These are phyloP conservation scores for Leishmania mexicana DNA, from an alignment of 208 protist genomes.

Conservation along the genomic window DNA sequence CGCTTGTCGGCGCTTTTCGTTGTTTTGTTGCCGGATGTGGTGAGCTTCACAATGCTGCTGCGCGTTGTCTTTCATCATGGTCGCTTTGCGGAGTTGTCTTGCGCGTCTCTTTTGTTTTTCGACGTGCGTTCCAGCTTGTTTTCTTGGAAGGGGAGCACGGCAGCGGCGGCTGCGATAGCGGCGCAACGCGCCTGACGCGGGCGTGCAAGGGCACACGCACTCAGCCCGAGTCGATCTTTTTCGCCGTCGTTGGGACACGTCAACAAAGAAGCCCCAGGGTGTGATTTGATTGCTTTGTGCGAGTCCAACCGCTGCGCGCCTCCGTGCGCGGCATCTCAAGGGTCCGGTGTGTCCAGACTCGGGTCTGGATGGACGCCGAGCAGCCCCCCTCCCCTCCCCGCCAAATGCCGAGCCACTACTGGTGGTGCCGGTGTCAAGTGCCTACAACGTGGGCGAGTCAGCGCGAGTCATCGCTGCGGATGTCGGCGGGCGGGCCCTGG, in stretches of 20 bases:
- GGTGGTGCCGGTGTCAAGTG: background rate
- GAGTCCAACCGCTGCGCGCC: background rate
- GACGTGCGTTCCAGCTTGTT: background rate
- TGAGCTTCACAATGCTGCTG: background rate
- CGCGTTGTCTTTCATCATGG: background rate
- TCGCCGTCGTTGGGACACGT: background rate
- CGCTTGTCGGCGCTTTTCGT: too few relatives aligned
- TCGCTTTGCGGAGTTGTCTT: background rate
- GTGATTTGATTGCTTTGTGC: background rate
- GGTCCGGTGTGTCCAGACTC: background rate
- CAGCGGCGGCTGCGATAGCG: background rate
- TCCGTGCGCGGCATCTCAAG: background rate
- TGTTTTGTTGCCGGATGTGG: background rate
- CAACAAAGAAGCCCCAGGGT: background rate
- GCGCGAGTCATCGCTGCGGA: background rate
- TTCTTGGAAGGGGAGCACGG: background rate
- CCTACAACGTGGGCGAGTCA: background rate
- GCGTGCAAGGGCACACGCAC: background rate
- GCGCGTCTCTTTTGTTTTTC: background rate
- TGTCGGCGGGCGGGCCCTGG: background rate
- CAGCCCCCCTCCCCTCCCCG: background rate
- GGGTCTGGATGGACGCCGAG: background rate
- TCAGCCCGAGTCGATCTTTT: background rate
- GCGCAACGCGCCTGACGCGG: background rate
- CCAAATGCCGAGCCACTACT: background rate